Evolutionary conservation across 2,329 filamentous ascomycete species (phyloP), one percentile per base, ranked within the genome.

Genomic region (Aureobasidium sp.): DNA sequence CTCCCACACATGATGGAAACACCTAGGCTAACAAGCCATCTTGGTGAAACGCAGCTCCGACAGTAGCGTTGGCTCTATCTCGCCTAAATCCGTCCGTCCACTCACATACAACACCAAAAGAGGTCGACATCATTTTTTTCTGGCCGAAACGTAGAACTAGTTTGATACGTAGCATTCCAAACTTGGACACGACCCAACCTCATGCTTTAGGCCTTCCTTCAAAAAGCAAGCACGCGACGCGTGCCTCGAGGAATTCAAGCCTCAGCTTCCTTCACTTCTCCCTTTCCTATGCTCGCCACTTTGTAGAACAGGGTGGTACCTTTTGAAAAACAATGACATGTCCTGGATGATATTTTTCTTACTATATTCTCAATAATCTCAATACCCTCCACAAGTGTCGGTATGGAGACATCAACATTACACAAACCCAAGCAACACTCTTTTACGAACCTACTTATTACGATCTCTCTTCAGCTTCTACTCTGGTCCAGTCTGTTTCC

Each of bases 191-290:
- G 7, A 30, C 32, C 7, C 27, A 32, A 48, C 45, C 27, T 30
- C 1, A n/a, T 16, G 15, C 27, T 48, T 47, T 47, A 47, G 27
- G 25, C 27, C 37, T 10, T 29, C 13, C n/a, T 57, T 57, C 53
- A 57, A 57, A 57, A 57, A 57, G 53, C 54, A 58, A 48, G 54
- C 54, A 58, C 54, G 54, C 41, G 54, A 48, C 54, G 54, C 42
- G 54, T 48, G 21, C 54, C 52, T 58, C 11, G 54, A 58, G 42
- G 54, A 48, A 58, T 47, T 29, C 54, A 47, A 47, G 54, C 54
- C 42, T 30, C 54, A 32, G 47, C 30, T 49, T 49, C 47, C 47
- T 34, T 57, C 30, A 13, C 44, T 34, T 29, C 54, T 58, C 54
- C 54, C 41, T 58, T 30, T 58, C 42, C 32, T 15, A n/a, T n/a